Conservation (phyloP, 768 basidiomycete genomes). For the Kwoniella botswanensis region DNA sequence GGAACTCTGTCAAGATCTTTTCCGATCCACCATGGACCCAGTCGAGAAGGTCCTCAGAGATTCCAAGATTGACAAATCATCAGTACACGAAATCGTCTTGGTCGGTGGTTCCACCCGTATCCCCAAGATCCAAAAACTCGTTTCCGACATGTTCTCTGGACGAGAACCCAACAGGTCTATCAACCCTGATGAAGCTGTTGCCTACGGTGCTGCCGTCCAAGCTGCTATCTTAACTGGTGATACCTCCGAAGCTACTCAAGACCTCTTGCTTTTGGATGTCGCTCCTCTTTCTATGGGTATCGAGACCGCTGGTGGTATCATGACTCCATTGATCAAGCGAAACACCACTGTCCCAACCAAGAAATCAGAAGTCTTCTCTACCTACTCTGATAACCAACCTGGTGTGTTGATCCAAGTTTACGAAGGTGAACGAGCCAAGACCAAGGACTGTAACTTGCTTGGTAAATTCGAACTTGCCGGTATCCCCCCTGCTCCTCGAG, state of each 20-base stretch:
- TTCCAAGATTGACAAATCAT: slow-evolving; percentile 95
- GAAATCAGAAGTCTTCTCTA: slow-evolving; percentile 97
- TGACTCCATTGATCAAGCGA: slow-evolving; percentile 93
- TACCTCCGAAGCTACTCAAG: slow-evolving; percentile 87
- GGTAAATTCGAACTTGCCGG: slow-evolving; percentile 77
- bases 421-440: slow-evolving; percentile 95
- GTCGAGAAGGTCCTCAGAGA: slow-evolving; percentile 98
- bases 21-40: slow-evolving; percentile 62
- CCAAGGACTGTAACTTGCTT: slow-evolving; percentile 98
- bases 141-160: slow-evolving; percentile 95
- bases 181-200: slow-evolving; percentile 99
- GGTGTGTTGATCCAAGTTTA: slow-evolving; percentile 96
- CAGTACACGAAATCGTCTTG: slow-evolving; percentile 76
- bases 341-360: slow-evolving; percentile 98
- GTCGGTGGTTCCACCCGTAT: slow-evolving; percentile 86
- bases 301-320: slow-evolving; percentile 97
- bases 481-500: slow-evolving; percentile 62
- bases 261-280: slow-evolving; percentile 94
- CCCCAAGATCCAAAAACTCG: slow-evolving; percentile 97
- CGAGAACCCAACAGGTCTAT: slow-evolving; percentile 95
- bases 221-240: slow-evolving; percentile 97
- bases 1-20: slow-evolving; percentile 60
- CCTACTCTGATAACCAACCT: slow-evolving; percentile 89
- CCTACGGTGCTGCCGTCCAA: slow-evolving; percentile 98
- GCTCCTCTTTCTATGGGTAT: slow-evolving; percentile 97